Conservation (phyloP, 352 stramenopile species). For the Phytophthora ohioensis region DNA sequence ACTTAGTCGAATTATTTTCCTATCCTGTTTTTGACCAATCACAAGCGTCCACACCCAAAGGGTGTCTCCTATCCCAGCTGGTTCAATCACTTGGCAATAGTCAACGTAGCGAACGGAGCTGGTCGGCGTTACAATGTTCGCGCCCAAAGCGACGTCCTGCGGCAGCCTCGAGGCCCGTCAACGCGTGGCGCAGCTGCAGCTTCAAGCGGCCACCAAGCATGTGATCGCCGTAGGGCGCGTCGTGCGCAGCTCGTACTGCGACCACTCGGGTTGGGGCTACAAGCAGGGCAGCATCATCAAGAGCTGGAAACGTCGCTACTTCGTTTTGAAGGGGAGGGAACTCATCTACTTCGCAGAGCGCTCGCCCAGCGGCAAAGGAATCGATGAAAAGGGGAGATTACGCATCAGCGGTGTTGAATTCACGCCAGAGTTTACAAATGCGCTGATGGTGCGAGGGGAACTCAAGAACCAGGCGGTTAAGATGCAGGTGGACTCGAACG, state of each 20-base stretch:
- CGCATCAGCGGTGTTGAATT: constrained; percentile 70
- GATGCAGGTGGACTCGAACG: constrained; percentile 74
- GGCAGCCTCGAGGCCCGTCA: constrained; percentile 37
- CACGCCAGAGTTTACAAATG: constrained; percentile 71
- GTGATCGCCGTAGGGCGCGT: constrained; percentile 59
- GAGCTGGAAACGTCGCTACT: constrained; percentile 87
- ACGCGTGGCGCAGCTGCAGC: constrained; percentile 44
- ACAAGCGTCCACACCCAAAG: not conserved
- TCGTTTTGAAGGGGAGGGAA: constrained; percentile 80
- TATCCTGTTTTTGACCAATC: constrained; percentile 6
- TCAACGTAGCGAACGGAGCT: constrained; percentile 3
- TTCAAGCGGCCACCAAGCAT: constrained; percentile 49
- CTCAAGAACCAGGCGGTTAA: constrained; percentile 81
- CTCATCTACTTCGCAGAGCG: constrained; percentile 83
- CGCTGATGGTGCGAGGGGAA: constrained; percentile 63
- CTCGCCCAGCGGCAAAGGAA: constrained; percentile 73
- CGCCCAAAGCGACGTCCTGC: constrained; percentile 25
- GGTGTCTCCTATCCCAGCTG: constrained; percentile 9
- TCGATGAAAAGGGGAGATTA: constrained; percentile 81
- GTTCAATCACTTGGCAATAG: constrained; percentile 14
- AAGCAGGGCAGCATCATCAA: constrained; percentile 88
- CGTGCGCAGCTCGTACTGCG: constrained; percentile 71
- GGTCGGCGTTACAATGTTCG: constrained; percentile 26
- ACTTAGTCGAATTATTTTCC: not conserved
- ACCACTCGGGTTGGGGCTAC: constrained; percentile 78